These are phyloP conservation scores for Xylariaceae sp. DNA, from an alignment of 2,329 filamentous ascomycete species.

Conservation along the genomic window DNA sequence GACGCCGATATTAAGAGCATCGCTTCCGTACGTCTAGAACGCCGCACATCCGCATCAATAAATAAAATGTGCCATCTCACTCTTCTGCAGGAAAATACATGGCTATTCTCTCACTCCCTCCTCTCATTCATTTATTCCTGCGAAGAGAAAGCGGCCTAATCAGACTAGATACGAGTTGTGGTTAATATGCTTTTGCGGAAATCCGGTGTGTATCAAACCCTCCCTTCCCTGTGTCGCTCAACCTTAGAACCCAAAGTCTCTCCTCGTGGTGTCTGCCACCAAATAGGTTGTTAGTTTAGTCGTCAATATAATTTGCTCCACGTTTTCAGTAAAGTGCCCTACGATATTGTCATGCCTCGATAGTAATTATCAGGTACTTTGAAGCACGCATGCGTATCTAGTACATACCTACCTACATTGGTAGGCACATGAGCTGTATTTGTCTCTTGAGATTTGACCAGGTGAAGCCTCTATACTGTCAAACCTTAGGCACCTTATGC, in stretches of 20 bases:
- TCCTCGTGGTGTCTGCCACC: neutral
- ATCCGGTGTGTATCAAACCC: slow-evolving; percentile 27
- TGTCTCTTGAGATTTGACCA: neutral
- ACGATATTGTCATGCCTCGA: no score
- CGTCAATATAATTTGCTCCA: slow-evolving; percentile 4
- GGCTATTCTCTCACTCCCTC: slow-evolving; percentile 3
- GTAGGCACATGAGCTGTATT: neutral
- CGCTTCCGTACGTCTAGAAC: slow-evolving; percentile 15
- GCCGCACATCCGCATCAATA: slow-evolving; percentile 9
- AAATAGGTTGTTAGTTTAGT: slow-evolving; percentile 2
- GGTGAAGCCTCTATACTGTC: neutral
- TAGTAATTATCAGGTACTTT: neutral
- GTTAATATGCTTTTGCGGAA: slow-evolving; percentile 4
- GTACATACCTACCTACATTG: neutral
- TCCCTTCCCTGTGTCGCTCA: slow-evolving; percentile 17
- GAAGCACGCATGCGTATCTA: neutral
- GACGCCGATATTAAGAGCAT: slow-evolving; percentile 3
- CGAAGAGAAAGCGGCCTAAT: slow-evolving; percentile 4
- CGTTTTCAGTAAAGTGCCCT: neutral
- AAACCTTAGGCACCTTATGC: neutral
- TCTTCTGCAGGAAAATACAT: slow-evolving; percentile 15
- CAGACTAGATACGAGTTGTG: neutral
- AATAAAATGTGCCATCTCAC: slow-evolving; percentile 17
- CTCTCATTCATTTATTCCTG: slow-evolving; percentile 3
- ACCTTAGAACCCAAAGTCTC: slow-evolving; percentile 2